Evolutionary conservation across 441 rosid species (phyloP).

Genomic region (Omphalea diandra): DNA sequence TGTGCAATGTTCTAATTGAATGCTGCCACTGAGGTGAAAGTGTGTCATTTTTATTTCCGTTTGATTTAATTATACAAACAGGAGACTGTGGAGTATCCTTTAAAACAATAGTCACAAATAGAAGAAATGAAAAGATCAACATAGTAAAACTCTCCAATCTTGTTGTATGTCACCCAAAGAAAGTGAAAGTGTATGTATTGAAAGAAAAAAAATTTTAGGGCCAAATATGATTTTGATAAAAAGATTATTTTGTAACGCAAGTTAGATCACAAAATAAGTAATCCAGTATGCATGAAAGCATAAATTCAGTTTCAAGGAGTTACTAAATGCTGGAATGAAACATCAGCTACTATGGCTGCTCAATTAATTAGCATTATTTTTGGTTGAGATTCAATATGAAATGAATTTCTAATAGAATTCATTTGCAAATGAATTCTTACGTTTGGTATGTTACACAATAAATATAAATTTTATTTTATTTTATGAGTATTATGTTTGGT

Average conservation of each 20-base stretch:
- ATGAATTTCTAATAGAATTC: too few species aligned
- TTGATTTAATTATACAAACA: background rate
- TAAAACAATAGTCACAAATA: background rate
- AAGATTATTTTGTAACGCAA: background rate
- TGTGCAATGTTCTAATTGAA: background rate
- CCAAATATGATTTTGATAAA: background rate
- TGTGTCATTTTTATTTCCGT: too few species aligned
- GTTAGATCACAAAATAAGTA: background rate
- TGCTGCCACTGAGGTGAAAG: background rate
- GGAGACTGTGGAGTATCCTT: background rate
- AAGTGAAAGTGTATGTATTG: background rate
- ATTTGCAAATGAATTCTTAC: too few species aligned
- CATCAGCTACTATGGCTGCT: constrained; percentile 9
- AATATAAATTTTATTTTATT: too few species aligned
- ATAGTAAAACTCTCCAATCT: background rate
- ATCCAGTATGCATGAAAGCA: too few species aligned
- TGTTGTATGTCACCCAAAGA: background rate
- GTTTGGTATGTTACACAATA: too few species aligned
- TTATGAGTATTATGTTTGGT: too few species aligned
- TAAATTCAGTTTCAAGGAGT: background rate
- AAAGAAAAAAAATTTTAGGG: background rate
- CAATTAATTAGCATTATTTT: too few species aligned
- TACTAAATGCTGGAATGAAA: background rate
- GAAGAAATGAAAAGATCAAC: background rate
- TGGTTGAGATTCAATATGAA: too few species aligned